A percentile compares a stretch with the other conserved stretches of the same genome.
phyloP scores from a whole-genome alignment of 768 basidiomycete genomes.

The Pulveroboletus ravenelii region DNA sequence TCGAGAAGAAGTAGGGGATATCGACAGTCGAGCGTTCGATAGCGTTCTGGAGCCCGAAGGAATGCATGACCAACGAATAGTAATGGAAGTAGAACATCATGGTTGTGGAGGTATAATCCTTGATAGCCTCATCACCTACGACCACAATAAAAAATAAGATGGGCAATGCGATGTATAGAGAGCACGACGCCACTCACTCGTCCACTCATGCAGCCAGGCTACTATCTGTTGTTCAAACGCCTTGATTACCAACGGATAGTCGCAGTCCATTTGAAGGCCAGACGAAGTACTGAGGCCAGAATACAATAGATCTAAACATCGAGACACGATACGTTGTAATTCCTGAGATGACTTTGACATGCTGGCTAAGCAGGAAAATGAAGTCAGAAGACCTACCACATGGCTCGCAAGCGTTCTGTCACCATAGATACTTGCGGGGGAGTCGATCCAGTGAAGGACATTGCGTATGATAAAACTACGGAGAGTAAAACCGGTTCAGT shows the following conservation, averaged over 20 bases:
- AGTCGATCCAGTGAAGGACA: constrained; percentile 67
- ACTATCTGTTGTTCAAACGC: constrained; percentile 77
- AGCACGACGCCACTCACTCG: constrained; percentile 18
- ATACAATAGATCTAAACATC: constrained; percentile 88
- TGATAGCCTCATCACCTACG: constrained; percentile 25
- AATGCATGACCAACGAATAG: constrained; percentile 83
- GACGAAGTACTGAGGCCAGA: constrained; percentile 74
- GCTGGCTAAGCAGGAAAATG: background rate
- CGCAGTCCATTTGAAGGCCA: constrained; percentile 77
- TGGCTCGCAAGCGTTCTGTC: constrained; percentile 75
- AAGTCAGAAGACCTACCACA: constrained; percentile 45
- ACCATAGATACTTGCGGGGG: constrained; percentile 54
- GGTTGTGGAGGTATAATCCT: constrained; percentile 24
- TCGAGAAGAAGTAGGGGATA: constrained; percentile 79
- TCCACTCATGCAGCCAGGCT: constrained; percentile 56
- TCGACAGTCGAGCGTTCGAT: constrained; percentile 70
- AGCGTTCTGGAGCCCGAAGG: constrained; percentile 96
- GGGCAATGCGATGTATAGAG: background rate
- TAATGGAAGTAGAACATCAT: constrained; percentile 81
- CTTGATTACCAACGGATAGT: constrained; percentile 81
- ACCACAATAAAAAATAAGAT: constrained; percentile 3
- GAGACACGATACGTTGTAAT: constrained; percentile 82
- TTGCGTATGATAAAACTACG: constrained; percentile 82
- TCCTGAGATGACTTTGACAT: constrained; percentile 42
- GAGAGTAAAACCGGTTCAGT: background rate